Percentiles rank a stretch among this genome's conserved stretches.
phyloP scores from a whole-genome alignment of 768 basidiomycete genomes.

The Serendipita sp. region DNA sequence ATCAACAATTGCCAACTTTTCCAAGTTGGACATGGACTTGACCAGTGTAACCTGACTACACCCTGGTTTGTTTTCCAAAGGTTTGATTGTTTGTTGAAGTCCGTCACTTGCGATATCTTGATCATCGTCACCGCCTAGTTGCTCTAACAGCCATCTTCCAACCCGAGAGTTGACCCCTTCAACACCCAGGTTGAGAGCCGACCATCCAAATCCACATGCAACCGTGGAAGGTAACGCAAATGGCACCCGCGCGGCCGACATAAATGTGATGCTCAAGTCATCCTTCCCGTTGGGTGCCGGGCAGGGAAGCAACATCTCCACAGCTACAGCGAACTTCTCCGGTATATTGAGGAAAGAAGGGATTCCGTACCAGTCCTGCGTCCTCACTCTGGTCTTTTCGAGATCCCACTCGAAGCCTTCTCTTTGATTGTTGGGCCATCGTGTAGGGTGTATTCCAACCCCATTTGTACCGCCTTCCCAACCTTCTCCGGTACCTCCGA shows the following conservation, averaged over 20 bases:
- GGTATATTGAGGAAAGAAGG: conserved; percentile 66
- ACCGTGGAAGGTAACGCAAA: conserved; percentile 60
- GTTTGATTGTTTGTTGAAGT: too few relatives aligned
- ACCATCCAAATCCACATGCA: conserved; percentile 76
- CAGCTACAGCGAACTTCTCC: conserved; percentile 55
- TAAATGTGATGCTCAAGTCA: conserved; percentile 58
- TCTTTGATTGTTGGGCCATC: conserved; percentile 68
- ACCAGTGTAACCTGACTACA: conserved; percentile 1
- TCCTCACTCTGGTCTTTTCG: conserved; percentile 42
- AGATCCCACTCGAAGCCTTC: conserved; percentile 62
- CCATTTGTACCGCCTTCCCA: conserved; percentile 54
- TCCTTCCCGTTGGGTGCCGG: conserved; percentile 19
- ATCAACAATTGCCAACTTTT: conserved; percentile 10
- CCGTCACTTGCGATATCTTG: background rate
- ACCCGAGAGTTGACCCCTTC: conserved; percentile 74
- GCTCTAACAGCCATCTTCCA: conserved; percentile 50
- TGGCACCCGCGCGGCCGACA: conserved; percentile 69
- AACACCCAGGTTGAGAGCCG: conserved; percentile 41
- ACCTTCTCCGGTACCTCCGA: conserved; percentile 48
- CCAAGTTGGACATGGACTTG: conserved; percentile 5
- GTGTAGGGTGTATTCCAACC: conserved; percentile 76
- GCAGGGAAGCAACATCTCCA: conserved; percentile 33
- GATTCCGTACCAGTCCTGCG: conserved; percentile 83
- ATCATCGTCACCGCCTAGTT: conserved; percentile 19
- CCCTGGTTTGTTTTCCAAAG: too few relatives aligned